Evolutionary conservation across 2,329 filamentous ascomycete species (phyloP).

Genomic region (Penicillium verrucosum): DNA sequence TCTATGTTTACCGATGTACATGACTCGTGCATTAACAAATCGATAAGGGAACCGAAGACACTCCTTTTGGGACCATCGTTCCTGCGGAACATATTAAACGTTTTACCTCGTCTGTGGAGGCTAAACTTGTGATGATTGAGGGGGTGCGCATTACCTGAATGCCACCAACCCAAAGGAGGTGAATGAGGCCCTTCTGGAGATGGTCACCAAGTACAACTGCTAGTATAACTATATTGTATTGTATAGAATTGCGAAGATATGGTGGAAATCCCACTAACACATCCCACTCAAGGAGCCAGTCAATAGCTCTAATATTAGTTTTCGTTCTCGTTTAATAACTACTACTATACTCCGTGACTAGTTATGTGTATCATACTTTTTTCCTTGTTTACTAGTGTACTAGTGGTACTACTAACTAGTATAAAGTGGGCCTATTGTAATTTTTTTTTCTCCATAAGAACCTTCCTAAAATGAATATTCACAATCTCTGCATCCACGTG

Average conservation of each 20-base stretch:
- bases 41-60: background rate
- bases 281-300: background rate
- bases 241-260: background rate
- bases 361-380: background rate
- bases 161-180: constrained; percentile 50
- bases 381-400: background rate
- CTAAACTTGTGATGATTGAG: constrained; percentile 45
- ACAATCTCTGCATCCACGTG: background rate
- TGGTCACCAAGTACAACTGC: constrained; percentile 25
- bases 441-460: background rate
- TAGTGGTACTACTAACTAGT: background rate
- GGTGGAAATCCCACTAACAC: background rate
- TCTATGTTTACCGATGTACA: background rate
- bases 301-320: background rate
- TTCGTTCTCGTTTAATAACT: too few species aligned
- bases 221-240: background rate
- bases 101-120: constrained; percentile 45
- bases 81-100: constrained; percentile 45
- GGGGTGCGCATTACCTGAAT: constrained; percentile 50
- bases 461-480: background rate
- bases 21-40: background rate
- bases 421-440: background rate
- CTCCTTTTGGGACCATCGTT: constrained; percentile 11
- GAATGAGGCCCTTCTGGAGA: constrained; percentile 21
- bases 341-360: too few species aligned